A percentile compares a stretch with the other conserved stretches of the same genome.
phyloP scores from a whole-genome alignment of 192 early-diverging fungal species.

The Lunasporangiospora selenospora region DNA sequence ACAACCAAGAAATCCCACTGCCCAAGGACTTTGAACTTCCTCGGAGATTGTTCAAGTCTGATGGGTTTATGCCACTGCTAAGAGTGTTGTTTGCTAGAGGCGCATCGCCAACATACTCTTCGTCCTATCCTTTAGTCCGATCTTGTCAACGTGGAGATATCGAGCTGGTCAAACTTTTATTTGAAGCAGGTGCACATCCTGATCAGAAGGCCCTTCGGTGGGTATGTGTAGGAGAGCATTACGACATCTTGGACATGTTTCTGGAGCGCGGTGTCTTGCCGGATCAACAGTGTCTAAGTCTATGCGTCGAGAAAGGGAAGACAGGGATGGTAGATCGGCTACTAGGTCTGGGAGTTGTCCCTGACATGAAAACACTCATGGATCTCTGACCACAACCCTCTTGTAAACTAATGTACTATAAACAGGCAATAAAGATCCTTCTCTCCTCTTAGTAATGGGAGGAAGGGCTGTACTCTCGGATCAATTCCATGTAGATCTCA shows the following conservation, averaged over 20 bases:
- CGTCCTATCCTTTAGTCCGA: constrained; percentile 26
- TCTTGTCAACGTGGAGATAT: constrained; percentile 35
- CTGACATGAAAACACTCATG: constrained; percentile 37
- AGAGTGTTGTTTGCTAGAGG: constrained; percentile 18
- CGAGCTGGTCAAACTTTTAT: constrained; percentile 28
- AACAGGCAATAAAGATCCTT: no score
- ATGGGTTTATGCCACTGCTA: constrained; percentile 5
- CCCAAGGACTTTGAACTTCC: constrained; percentile 40
- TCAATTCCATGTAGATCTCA: no score
- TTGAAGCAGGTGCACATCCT: constrained; percentile 16
- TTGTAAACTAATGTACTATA: no score
- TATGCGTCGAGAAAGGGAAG: constrained; percentile 44
- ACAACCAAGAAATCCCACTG: constrained; percentile 10
- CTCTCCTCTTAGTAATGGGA: no score
- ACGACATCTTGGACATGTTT: constrained; percentile 35
- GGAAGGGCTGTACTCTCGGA: no score
- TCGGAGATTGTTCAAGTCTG: constrained; percentile 31
- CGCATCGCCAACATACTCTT: constrained; percentile 25
- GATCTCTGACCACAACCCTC: constrained; percentile 4
- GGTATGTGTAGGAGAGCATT: constrained; percentile 36
- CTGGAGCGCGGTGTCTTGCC: constrained; percentile 28
- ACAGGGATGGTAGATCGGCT: constrained; percentile 37
- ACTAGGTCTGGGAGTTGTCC: constrained; percentile 32
- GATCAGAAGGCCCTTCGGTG: constrained; percentile 36
- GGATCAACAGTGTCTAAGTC: constrained; percentile 23